phyloP scores from a whole-genome alignment of 2,329 filamentous ascomycete genomes.

The Alternaria infectoria region DNA sequence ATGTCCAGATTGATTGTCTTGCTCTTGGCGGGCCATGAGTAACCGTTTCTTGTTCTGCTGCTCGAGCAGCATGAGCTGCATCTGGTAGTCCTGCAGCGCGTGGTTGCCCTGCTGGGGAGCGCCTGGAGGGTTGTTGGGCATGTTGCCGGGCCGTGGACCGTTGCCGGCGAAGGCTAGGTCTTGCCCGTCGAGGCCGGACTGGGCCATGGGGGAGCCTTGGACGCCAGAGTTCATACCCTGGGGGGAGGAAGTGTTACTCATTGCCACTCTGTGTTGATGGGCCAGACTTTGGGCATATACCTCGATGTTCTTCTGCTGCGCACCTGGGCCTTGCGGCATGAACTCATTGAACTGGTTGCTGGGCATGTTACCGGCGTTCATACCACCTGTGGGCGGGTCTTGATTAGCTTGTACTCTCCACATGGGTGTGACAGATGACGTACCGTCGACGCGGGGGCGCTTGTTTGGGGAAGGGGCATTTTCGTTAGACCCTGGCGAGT shows the following conservation, averaged over 20 bases:
- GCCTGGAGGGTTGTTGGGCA: slow-evolving; percentile 65
- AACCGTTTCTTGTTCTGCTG: slow-evolving; percentile 87
- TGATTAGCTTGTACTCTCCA: slow-evolving; percentile 56
- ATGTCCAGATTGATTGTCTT: slow-evolving; percentile 68
- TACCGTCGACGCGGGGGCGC: slow-evolving; percentile 79
- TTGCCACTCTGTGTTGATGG: slow-evolving; percentile 80
- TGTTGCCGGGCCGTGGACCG: slow-evolving; percentile 46
- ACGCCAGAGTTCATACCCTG: slow-evolving; percentile 74
- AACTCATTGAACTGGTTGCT: slow-evolving; percentile 75
- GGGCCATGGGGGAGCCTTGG: slow-evolving; percentile 85
- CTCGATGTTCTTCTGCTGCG: slow-evolving; percentile 83
- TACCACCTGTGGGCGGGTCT: slow-evolving; percentile 70
- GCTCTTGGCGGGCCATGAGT: slow-evolving; percentile 81
- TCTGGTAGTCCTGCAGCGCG: slow-evolving; percentile 85
- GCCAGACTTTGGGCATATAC: slow-evolving; percentile 85
- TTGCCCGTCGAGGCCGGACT: slow-evolving; percentile 54
- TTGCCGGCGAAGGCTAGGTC: slow-evolving; percentile 45
- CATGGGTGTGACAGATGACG: slow-evolving; percentile 59
- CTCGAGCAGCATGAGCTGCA: slow-evolving; percentile 86
- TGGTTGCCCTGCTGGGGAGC: slow-evolving; percentile 70
- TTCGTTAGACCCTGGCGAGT: slow-evolving; percentile 81
- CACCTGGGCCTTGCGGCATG: slow-evolving; percentile 59
- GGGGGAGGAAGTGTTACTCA: slow-evolving; percentile 81
- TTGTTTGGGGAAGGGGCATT: slow-evolving; percentile 94
- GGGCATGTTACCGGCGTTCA: slow-evolving; percentile 76